These are phyloP conservation scores for Globisporangium apiculatum DNA, from an alignment of 352 stramenopile genomes.

Conservation along the genomic window DNA sequence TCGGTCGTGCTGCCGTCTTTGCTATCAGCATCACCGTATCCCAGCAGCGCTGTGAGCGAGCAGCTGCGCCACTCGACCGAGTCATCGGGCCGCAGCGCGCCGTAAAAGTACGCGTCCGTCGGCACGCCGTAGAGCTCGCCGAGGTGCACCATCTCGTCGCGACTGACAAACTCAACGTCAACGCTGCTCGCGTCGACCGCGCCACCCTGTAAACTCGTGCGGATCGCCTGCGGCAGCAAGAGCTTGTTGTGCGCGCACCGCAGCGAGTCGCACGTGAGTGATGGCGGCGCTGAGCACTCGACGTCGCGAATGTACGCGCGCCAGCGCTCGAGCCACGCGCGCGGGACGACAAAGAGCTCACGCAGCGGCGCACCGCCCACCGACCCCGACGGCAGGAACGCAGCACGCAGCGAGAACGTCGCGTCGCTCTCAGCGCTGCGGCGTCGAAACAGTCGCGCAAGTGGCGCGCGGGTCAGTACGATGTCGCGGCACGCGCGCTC, in stretches of 20 bases:
- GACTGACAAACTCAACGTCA: slow-evolving; percentile 50
- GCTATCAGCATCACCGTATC: not conserved
- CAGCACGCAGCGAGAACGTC: slow-evolving; percentile 31
- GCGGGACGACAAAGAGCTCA: slow-evolving; percentile 53
- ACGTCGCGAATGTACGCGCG: slow-evolving; percentile 70
- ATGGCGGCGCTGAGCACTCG: slow-evolving; percentile 25
- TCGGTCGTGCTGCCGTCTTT: slow-evolving; percentile 9
- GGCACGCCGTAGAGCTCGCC: slow-evolving; percentile 48
- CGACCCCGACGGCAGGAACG: slow-evolving; percentile 31
- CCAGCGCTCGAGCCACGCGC: slow-evolving; percentile 56
- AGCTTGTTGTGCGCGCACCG: slow-evolving; percentile 52
- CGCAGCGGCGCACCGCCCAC: slow-evolving; percentile 15
- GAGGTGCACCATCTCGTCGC: slow-evolving; percentile 55
- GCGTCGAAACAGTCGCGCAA: slow-evolving; percentile 49
- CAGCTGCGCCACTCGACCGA: slow-evolving; percentile 40
- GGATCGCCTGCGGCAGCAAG: slow-evolving; percentile 36
- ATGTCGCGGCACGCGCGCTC: slow-evolving; percentile 48
- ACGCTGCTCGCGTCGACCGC: slow-evolving; percentile 34
- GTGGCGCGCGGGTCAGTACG: slow-evolving; percentile 40
- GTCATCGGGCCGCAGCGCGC: slow-evolving; percentile 18
- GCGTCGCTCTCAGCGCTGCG: slow-evolving; percentile 18
- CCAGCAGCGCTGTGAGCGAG: slow-evolving; percentile 27
- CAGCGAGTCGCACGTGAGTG: slow-evolving; percentile 25
- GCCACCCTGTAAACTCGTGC: slow-evolving; percentile 32
- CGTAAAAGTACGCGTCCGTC: slow-evolving; percentile 43